Conservation (phyloP, 2,329 filamentous ascomycete species). For the Beauveria sp. region DNA sequence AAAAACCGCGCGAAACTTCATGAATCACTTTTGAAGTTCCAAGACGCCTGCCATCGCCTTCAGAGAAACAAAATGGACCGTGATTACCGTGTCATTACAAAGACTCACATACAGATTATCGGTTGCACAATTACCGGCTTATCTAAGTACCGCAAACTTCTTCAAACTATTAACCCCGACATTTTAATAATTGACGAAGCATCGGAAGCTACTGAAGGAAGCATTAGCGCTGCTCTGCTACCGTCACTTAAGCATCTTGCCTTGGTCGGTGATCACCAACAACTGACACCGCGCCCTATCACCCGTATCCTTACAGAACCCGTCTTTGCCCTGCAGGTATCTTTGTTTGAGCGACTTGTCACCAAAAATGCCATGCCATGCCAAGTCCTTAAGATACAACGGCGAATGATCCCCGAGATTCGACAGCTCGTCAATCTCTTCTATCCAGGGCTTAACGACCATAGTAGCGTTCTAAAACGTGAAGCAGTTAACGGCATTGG, state of each 20-base stretch:
- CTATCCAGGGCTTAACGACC: slow-evolving; percentile 38
- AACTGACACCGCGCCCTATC: slow-evolving; percentile 63
- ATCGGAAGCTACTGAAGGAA: slow-evolving; percentile 65
- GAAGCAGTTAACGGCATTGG: slow-evolving; percentile 32
- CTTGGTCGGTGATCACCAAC: slow-evolving; percentile 70
- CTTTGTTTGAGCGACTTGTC: slow-evolving; percentile 75
- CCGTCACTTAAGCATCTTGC: slow-evolving; percentile 46
- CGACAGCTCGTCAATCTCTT: slow-evolving; percentile 38
- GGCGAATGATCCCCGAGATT: slow-evolving; percentile 45
- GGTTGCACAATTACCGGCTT: slow-evolving; percentile 71
- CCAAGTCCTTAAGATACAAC: slow-evolving; percentile 58
- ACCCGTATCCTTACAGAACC: slow-evolving; percentile 48
- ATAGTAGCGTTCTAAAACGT: slow-evolving; percentile 29
- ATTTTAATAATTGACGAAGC: slow-evolving; percentile 73
- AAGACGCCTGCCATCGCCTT: slow-evolving; percentile 39
- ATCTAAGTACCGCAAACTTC: slow-evolving; percentile 67
- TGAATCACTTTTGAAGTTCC: slow-evolving; percentile 40
- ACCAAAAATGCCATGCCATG: slow-evolving; percentile 51
- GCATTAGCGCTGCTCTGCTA: slow-evolving; percentile 44
- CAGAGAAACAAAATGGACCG: slow-evolving; percentile 52
- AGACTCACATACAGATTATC: slow-evolving; percentile 41
- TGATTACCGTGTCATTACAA: slow-evolving; percentile 38
- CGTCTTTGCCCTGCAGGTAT: slow-evolving; percentile 63
- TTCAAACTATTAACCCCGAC: slow-evolving; percentile 57
- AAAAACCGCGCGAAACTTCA: slow-evolving; percentile 40